A percentile compares a stretch with the other conserved stretches of the same genome.
phyloP scores from a whole-genome alignment of 129 eudicot genomes.

The Gnaphalium uliginosum region DNA sequence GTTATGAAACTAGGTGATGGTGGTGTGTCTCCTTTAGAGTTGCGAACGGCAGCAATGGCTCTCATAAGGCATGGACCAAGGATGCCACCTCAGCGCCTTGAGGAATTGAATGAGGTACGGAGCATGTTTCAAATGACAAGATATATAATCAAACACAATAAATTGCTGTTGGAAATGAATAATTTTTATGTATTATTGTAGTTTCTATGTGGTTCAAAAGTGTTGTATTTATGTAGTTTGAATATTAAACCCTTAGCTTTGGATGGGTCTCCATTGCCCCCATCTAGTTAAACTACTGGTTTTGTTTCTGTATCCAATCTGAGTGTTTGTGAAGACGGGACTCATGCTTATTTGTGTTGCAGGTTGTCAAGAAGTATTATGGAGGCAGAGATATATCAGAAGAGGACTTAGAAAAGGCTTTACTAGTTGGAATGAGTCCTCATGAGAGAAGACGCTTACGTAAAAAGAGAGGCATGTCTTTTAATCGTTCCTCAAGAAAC shows the following conservation, averaged over 20 bases:
- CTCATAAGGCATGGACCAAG: constrained; percentile 82
- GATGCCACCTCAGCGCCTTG: constrained; percentile 82
- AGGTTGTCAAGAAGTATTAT: constrained; percentile 80
- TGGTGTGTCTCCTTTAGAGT: constrained; percentile 89
- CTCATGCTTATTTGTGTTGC: constrained; percentile 14
- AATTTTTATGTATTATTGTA: neutral
- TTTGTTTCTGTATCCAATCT: neutral
- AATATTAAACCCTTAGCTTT: neutral
- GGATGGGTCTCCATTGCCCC: neutral
- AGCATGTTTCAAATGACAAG: neutral
- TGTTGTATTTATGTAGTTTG: neutral
- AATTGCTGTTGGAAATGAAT: neutral
- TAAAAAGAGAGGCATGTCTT: constrained; percentile 61
- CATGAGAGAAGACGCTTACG: constrained; percentile 65
- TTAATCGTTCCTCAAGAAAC: constrained; percentile 24
- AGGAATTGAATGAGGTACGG: constrained; percentile 75
- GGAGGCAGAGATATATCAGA: constrained; percentile 83
- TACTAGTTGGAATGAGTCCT: constrained; percentile 91
- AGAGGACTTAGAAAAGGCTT: constrained; percentile 79
- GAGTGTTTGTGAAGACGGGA: neutral
- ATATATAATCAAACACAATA: constrained; percentile 8
- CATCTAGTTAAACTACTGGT: neutral
- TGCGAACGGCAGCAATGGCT: constrained; percentile 96
- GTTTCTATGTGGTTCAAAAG: neutral
- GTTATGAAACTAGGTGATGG: constrained; percentile 43